A percentile compares a stretch with the other conserved stretches of the same genome.
Conservation (phyloP, 2,329 filamentous ascomycete species). For the Periconia sp. region DNA sequence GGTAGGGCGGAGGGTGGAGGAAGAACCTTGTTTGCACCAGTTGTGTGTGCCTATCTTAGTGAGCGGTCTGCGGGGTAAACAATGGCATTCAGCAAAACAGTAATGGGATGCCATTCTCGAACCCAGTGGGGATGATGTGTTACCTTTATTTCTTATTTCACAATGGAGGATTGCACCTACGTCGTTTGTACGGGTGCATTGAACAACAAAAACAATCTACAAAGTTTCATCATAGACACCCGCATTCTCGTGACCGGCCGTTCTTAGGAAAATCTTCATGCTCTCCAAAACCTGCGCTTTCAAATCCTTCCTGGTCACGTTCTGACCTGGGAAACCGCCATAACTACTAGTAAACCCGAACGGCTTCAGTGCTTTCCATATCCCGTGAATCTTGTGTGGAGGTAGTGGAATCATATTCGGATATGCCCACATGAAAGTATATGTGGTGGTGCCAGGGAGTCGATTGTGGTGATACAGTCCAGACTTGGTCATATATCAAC, state of each 20-base stretch:
- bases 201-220: slow-evolving; percentile 1
- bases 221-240: slow-evolving; percentile 38
- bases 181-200: neutral
- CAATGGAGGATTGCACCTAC: neutral
- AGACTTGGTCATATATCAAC: slow-evolving; percentile 17
- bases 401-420: slow-evolving; percentile 64
- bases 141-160: neutral
- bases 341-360: slow-evolving; percentile 68
- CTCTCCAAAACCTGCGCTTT: slow-evolving; percentile 71
- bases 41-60: neutral
- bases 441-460: slow-evolving; percentile 53
- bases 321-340: slow-evolving; percentile 65
- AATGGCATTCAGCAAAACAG: neutral
- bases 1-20: neutral
- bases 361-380: slow-evolving; percentile 68
- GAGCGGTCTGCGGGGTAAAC: neutral
- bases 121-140: neutral
- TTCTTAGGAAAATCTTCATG: slow-evolving; percentile 70
- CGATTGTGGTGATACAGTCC: slow-evolving; percentile 43
- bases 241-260: slow-evolving; percentile 52
- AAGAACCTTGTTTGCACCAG: neutral
- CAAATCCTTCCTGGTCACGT: slow-evolving; percentile 59
- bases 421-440: slow-evolving; percentile 72
- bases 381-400: slow-evolving; percentile 63
- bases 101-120: neutral